Evolutionary conservation across 306 rosid genomes (phyloP).

Genomic region (Inga leiocalycina): DNA sequence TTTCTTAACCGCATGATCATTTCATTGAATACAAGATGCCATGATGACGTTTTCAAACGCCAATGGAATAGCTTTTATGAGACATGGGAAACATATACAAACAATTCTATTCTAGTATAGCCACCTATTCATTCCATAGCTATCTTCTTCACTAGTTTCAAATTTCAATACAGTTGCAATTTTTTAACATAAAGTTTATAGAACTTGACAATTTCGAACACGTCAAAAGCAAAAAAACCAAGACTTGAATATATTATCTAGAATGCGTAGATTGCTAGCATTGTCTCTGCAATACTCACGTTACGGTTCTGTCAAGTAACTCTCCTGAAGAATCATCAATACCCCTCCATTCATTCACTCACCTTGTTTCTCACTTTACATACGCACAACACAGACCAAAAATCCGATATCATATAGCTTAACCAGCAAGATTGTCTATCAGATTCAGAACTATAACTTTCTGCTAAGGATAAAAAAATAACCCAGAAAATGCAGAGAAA

Average conservation of each 20-base stretch:
- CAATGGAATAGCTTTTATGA: neutral
- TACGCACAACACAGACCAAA: neutral
- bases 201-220: neutral
- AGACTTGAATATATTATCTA: neutral
- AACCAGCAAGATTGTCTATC: neutral
- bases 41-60: neutral
- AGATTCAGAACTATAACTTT: neutral
- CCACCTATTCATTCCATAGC: too few species aligned
- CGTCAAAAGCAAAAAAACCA: neutral
- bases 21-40: neutral
- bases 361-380: neutral
- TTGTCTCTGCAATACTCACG: neutral
- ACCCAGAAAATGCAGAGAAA: neutral
- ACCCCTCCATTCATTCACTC: neutral
- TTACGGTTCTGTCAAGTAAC: conserved; percentile 14
- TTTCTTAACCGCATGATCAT: neutral
- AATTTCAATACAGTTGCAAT: neutral
- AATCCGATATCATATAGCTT: neutral
- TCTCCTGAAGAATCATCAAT: neutral
- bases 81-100: neutral
- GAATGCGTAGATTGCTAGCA: conserved; percentile 12
- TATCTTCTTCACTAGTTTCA: neutral
- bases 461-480: neutral
- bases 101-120: neutral
- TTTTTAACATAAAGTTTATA: neutral